Percentiles rank a stretch among this genome's conserved stretches.
Conservation (phyloP, 2,329 filamentous ascomycete species). For the Endothia cerciana region DNA sequence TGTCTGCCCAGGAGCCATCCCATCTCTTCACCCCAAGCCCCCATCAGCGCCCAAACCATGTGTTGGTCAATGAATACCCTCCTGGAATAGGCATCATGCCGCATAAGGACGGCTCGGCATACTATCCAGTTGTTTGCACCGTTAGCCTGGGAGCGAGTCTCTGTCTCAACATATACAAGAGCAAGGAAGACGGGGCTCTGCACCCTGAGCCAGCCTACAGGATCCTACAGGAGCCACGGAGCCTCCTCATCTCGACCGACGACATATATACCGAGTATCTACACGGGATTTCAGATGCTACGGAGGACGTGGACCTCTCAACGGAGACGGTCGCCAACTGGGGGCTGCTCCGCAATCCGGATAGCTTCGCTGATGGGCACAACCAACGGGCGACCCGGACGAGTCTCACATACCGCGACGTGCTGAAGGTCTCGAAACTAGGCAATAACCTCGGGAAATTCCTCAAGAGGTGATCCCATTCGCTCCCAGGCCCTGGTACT, state of each 20-base stretch:
- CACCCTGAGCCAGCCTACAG: slow-evolving; percentile 54
- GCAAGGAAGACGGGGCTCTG: slow-evolving; percentile 63
- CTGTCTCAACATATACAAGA: slow-evolving; percentile 76
- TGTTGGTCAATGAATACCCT: slow-evolving; percentile 89
- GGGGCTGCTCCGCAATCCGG: slow-evolving; percentile 60
- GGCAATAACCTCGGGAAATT: slow-evolving; percentile 67
- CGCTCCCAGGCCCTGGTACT: slow-evolving; percentile 35
- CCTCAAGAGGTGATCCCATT: slow-evolving; percentile 43
- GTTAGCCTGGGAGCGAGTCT: slow-evolving; percentile 80
- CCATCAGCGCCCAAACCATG: slow-evolving; percentile 82
- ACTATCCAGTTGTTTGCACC: slow-evolving; percentile 86
- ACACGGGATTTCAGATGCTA: slow-evolving; percentile 72
- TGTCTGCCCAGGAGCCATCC: slow-evolving; percentile 35
- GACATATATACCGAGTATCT: slow-evolving; percentile 71
- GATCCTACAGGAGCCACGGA: slow-evolving; percentile 83
- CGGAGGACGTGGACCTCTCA: slow-evolving; percentile 68
- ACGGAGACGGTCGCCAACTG: slow-evolving; percentile 71
- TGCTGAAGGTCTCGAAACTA: slow-evolving; percentile 77
- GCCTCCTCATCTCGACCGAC: slow-evolving; percentile 73
- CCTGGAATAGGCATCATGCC: slow-evolving; percentile 94
- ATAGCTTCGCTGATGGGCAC: slow-evolving; percentile 52
- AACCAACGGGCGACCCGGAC: slow-evolving; percentile 64
- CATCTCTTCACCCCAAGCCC: slow-evolving; percentile 65
- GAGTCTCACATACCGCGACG: slow-evolving; percentile 84
- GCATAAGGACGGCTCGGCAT: slow-evolving; percentile 90